Conservation (phyloP, 805 yeast genomes). For the Saccharomycopsis fermentans region DNA sequence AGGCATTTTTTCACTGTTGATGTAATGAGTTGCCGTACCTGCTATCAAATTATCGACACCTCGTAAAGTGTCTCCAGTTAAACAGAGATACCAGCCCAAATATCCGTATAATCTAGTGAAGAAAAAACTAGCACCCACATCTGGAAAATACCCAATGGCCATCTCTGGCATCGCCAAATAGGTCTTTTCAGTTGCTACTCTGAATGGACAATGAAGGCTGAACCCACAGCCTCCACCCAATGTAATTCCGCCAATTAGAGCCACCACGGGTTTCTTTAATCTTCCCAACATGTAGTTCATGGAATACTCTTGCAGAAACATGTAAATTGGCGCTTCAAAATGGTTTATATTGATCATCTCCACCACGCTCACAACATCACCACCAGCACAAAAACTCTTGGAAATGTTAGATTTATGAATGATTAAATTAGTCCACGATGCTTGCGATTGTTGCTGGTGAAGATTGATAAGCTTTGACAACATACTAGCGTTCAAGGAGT, state of each 20-base stretch:
- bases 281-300: slow-evolving; percentile 57
- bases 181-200: slow-evolving; percentile 84
- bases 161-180: slow-evolving; percentile 96
- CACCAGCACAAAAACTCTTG: slow-evolving; percentile 73
- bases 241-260: slow-evolving; percentile 82
- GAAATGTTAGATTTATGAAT: slow-evolving; percentile 10
- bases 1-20: slow-evolving; percentile 51
- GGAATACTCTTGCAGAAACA: slow-evolving; percentile 17
- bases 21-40: slow-evolving; percentile 87
- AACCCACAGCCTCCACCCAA: slow-evolving; percentile 99
- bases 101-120: slow-evolving; percentile 73
- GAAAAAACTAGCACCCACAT: slow-evolving; percentile 90
- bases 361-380: slow-evolving; percentile 68
- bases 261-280: slow-evolving; percentile 71
- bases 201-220: slow-evolving; percentile 80
- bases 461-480: slow-evolving; percentile 22
- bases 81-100: slow-evolving; percentile 74
- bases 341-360: slow-evolving; percentile 36
- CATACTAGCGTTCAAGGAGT: slow-evolving; percentile 15
- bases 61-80: slow-evolving; percentile 70
- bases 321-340: slow-evolving; percentile 22
- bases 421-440: slow-evolving; percentile 20
- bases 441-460: slow-evolving; percentile 23
- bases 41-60: slow-evolving; percentile 76
- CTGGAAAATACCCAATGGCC: slow-evolving; percentile 93